These are phyloP conservation scores for Phytopythium oedochilum DNA, from an alignment of 352 stramenopile species.

Conservation along the genomic window DNA sequence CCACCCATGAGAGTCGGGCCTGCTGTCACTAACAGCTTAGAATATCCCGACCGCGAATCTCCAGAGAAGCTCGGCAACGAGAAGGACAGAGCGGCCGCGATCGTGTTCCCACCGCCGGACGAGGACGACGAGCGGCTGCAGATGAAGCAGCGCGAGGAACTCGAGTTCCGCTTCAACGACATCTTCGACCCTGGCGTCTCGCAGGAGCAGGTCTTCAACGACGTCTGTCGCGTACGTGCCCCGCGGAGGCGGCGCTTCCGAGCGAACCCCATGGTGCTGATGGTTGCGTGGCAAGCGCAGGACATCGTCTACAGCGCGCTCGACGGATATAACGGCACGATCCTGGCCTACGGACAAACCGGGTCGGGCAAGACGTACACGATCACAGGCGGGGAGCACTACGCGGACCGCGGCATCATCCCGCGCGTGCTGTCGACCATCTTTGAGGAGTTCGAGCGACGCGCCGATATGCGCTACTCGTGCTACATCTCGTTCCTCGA, in stretches of 20 bases:
- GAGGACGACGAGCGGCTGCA: conserved; percentile 51
- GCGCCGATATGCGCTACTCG: conserved; percentile 54
- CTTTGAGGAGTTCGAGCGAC: conserved; percentile 82
- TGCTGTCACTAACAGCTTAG: too few relatives aligned
- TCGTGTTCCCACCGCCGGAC: conserved; percentile 55
- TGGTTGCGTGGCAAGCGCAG: conserved; percentile 8
- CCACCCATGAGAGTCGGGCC: too few relatives aligned
- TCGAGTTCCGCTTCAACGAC: conserved; percentile 69
- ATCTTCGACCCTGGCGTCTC: conserved; percentile 64
- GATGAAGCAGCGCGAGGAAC: conserved; percentile 64
- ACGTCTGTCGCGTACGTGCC: conserved; percentile 45
- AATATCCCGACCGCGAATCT: too few relatives aligned
- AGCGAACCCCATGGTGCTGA: not conserved
- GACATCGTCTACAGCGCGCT: conserved; percentile 70
- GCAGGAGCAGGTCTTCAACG: conserved; percentile 68
- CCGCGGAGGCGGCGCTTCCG: not conserved
- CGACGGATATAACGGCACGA: conserved; percentile 72
- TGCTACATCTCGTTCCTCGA: conserved; percentile 95
- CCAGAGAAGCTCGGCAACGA: conserved; percentile 49
- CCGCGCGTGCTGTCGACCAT: conserved; percentile 91
- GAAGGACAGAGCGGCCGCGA: conserved; percentile 30
- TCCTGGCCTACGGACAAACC: conserved; percentile 68
- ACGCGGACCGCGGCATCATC: conserved; percentile 95
- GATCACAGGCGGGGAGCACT: conserved; percentile 87
- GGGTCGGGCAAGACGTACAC: conserved; percentile 77